These are phyloP conservation scores for Stephania japonica DNA, from an alignment of 164 flowering plant genomes.

Conservation along the genomic window DNA sequence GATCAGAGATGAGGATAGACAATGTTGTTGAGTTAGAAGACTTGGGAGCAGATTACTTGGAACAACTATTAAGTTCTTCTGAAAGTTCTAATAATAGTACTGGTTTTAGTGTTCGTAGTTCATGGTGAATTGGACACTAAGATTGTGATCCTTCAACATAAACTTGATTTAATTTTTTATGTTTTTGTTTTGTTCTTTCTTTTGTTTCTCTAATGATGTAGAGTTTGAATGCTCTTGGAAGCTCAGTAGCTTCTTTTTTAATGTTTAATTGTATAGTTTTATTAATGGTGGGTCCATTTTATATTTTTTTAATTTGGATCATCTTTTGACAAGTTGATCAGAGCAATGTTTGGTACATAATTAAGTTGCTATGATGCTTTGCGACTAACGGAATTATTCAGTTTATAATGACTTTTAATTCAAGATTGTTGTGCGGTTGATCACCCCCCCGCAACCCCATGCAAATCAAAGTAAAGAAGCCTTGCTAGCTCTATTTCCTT, in stretches of 20 bases:
- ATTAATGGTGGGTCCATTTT: neutral
- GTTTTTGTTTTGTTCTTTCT: neutral
- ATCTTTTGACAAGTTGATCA: neutral
- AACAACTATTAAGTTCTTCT: conserved; percentile 42
- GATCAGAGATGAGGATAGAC: conserved; percentile 17
- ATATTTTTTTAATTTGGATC: neutral
- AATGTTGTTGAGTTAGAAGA: conserved; percentile 57
- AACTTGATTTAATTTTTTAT: neutral
- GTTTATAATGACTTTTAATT: neutral
- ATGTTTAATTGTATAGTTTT: neutral
- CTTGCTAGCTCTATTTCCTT: no score
- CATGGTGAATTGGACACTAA: conserved; percentile 8
- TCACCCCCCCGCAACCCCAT: no score
- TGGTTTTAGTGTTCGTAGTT: neutral
- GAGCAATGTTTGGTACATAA: neutral
- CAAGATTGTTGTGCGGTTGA: neutral
- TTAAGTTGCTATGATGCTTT: neutral
- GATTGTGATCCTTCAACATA: neutral
- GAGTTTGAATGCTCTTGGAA: neutral
- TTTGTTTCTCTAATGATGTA: neutral
- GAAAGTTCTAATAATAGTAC: neutral
- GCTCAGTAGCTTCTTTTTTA: neutral
- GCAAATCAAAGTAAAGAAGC: no score
- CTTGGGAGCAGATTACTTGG: conserved; percentile 54
- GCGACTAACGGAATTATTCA: neutral